Evolutionary conservation across 2,329 filamentous ascomycete species (phyloP).

Genomic region (Orbilia ellipsospora): DNA sequence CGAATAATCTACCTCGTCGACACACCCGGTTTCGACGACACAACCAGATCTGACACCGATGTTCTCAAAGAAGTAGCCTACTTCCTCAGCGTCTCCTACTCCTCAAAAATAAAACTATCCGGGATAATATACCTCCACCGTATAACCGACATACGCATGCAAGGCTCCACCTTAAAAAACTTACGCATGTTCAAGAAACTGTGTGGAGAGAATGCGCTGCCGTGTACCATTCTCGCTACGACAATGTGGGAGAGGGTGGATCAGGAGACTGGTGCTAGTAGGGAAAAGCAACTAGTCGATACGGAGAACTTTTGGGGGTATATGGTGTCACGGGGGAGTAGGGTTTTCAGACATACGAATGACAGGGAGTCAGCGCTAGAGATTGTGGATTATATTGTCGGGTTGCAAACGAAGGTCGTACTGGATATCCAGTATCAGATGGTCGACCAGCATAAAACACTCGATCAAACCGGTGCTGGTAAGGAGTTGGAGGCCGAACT

Average conservation of each 20-base stretch:
- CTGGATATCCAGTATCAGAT: conserved; percentile 3
- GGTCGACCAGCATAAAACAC: not conserved
- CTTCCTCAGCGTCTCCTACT: conserved; percentile 2
- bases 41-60: not conserved
- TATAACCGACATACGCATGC: not conserved
- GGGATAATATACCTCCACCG: conserved; percentile 7
- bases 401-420: not conserved
- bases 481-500: not conserved
- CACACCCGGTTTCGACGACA: conserved; percentile 6
- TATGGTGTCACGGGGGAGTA: not conserved
- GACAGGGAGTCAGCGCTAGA: not conserved
- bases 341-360: not conserved
- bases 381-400: not conserved
- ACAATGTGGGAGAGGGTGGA: not conserved
- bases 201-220: not conserved
- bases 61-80: conserved; percentile 7
- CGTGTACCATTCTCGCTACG: not conserved
- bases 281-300: not conserved
- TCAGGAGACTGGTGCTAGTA: not conserved
- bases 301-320: conserved; percentile 3
- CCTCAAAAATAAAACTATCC: not conserved
- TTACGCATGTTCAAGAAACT: not conserved
- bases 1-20: conserved; percentile 5
- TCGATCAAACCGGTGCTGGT: conserved; percentile 3
- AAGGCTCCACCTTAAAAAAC: too few relatives aligned